phyloP scores from a whole-genome alignment of 2,329 filamentous ascomycete genomes.

The Penicillium sp. region DNA sequence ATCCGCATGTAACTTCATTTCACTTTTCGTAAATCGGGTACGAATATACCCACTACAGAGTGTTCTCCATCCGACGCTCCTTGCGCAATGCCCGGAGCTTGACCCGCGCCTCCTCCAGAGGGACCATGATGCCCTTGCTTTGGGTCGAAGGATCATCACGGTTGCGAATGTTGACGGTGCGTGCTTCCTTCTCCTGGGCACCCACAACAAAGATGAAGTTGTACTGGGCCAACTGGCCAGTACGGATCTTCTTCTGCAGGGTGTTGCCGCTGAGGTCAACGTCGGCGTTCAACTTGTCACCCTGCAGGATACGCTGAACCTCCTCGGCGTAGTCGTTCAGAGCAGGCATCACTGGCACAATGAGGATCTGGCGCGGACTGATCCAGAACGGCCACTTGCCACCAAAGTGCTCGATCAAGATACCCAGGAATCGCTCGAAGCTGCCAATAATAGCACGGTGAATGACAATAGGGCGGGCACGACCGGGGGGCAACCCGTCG shows the following conservation, averaged over 20 bases:
- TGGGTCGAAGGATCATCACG: constrained; percentile 62
- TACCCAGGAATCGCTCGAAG: constrained; percentile 53
- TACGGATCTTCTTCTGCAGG: constrained; percentile 53
- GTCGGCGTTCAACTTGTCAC: constrained; percentile 48
- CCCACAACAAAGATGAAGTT: constrained; percentile 61
- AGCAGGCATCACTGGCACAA: constrained; percentile 51
- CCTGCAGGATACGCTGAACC: constrained; percentile 45
- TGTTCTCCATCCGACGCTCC: constrained; percentile 45
- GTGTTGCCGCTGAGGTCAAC: constrained; percentile 51
- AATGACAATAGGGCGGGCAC: constrained; percentile 52
- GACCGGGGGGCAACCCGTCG: constrained; percentile 38
- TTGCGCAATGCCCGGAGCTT: constrained; percentile 51
- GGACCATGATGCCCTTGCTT: constrained; percentile 60
- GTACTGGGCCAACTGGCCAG: constrained; percentile 48
- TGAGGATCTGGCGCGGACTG: constrained; percentile 50
- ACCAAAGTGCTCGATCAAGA: constrained; percentile 51
- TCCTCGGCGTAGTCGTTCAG: constrained; percentile 51
- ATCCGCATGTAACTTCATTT: constrained; percentile 14
- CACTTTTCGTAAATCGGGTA: constrained; percentile 16
- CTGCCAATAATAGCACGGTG: constrained; percentile 52
- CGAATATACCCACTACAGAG: constrained; percentile 29
- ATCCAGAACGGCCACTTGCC: constrained; percentile 56
- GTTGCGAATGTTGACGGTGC: constrained; percentile 63
- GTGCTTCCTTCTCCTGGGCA: constrained; percentile 58
- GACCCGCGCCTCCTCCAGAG: constrained; percentile 57